Percentiles rank a stretch among this genome's conserved stretches.
Evolutionary conservation across 176 grass and related monocot species (phyloP).

Genomic region (Raddia guianensis): DNA sequence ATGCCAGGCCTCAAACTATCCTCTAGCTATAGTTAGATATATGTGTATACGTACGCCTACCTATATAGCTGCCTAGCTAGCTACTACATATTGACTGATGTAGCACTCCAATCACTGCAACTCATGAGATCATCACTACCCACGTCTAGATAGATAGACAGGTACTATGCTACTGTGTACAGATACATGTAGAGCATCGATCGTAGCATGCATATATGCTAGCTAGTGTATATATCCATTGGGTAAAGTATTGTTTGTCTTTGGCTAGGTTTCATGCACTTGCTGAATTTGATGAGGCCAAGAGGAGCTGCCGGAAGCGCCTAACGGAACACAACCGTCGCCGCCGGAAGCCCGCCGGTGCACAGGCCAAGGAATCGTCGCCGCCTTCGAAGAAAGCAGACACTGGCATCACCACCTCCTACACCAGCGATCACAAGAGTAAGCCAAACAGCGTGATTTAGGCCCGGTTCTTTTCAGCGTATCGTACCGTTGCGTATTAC

Average conservation of each 20-base stretch:
- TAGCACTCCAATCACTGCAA: constrained; percentile 15
- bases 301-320: constrained; percentile 72
- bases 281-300: constrained; percentile 65
- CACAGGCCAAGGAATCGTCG: constrained; percentile 6
- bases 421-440: constrained; percentile 42
- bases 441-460: neutral
- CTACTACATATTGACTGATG: neutral
- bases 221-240: neutral
- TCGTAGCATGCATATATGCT: neutral
- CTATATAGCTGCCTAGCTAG: neutral
- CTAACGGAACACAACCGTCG: constrained; percentile 78
- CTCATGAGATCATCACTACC: neutral
- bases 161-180: neutral
- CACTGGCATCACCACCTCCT: constrained; percentile 19
- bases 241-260: neutral
- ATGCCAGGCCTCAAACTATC: constrained; percentile 19
- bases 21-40: neutral
- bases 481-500: no score
- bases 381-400: constrained; percentile 35
- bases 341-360: constrained; percentile 51
- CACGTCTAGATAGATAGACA: neutral
- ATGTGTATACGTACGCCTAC: neutral
- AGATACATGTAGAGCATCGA: neutral
- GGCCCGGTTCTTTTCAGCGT: no score
- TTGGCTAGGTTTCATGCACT: constrained; percentile 66